Evolutionary conservation across 2,329 filamentous ascomycete genomes (phyloP).

Genomic region (Emmonsiellopsis sp.): DNA sequence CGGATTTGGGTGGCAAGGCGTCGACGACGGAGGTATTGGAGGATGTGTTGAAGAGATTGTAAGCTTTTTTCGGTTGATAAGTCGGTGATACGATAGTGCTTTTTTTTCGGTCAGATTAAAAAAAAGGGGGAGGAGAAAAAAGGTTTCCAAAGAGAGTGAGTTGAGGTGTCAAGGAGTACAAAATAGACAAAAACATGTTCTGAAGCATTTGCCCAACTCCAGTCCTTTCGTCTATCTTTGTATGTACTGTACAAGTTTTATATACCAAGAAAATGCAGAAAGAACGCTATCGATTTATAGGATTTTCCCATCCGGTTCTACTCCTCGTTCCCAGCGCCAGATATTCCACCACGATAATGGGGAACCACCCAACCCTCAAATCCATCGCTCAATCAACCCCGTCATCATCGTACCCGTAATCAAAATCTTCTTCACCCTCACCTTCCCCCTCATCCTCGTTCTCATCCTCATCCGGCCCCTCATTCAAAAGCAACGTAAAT

Average conservation of each 20-base stretch:
- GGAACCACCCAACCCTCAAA: neutral
- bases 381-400: neutral
- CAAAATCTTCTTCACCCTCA: neutral
- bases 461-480: slow-evolving; percentile 5
- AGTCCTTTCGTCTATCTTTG: too few relatives aligned
- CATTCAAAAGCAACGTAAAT: slow-evolving; percentile 58
- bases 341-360: neutral
- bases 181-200: too few relatives aligned
- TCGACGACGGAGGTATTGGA: slow-evolving; percentile 78
- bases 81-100: neutral
- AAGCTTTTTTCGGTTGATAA: slow-evolving; percentile 22
- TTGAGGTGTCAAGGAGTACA: too few relatives aligned
- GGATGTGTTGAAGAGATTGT: slow-evolving; percentile 78
- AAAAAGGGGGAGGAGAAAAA: too few relatives aligned
- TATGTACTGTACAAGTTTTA: too few relatives aligned
- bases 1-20: slow-evolving; percentile 82
- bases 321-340: neutral
- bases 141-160: too few relatives aligned
- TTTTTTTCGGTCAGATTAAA: neutral
- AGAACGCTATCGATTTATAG: too few relatives aligned
- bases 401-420: neutral
- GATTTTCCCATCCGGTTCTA: neutral
- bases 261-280: too few relatives aligned
- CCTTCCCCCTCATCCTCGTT: neutral
- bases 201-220: too few relatives aligned